phyloP scores from a whole-genome alignment of 225 moss, liverwort and hornwort species.

The Polytrichum formosum region DNA sequence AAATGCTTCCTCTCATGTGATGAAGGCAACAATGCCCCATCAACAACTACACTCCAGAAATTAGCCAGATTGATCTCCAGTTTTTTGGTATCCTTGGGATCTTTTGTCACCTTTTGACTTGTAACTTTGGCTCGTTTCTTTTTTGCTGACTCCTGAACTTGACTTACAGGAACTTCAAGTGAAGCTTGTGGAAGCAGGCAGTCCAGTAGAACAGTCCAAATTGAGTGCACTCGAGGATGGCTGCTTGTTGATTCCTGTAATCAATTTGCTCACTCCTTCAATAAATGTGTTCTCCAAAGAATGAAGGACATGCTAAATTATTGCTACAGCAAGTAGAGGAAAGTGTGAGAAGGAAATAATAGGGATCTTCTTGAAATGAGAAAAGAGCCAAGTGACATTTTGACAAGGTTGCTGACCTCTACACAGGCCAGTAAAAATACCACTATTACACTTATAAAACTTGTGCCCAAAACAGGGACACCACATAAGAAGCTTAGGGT shows the following conservation, averaged over 20 bases:
- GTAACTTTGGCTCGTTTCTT: constrained; percentile 46
- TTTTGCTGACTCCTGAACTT: constrained; percentile 34
- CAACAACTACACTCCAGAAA: constrained; percentile 74
- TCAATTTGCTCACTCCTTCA: background rate
- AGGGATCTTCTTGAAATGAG: too few relatives aligned
- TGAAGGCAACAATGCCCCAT: constrained; percentile 69
- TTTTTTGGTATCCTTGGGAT: constrained; percentile 24
- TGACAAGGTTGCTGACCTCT: too few relatives aligned
- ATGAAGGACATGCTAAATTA: too few relatives aligned
- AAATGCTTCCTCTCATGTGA: constrained; percentile 94
- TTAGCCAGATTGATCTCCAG: constrained; percentile 45
- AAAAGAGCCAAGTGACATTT: too few relatives aligned
- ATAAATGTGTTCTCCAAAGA: background rate
- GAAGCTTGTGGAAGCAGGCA: constrained; percentile 39
- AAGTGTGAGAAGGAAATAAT: too few relatives aligned
- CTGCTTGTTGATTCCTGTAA: constrained; percentile 77
- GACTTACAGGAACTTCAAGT: constrained; percentile 5
- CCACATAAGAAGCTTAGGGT: background rate
- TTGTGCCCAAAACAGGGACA: too few relatives aligned
- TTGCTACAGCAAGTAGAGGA: too few relatives aligned
- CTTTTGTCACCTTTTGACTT: constrained; percentile 27
- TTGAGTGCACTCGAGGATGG: constrained; percentile 85
- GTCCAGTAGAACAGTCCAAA: constrained; percentile 71
- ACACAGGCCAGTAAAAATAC: too few relatives aligned
- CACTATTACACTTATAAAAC: too few relatives aligned